Evolutionary conservation across 768 basidiomycete species (phyloP), one percentile per base, ranked within the genome.

Genomic region (Suillus subluteus): DNA sequence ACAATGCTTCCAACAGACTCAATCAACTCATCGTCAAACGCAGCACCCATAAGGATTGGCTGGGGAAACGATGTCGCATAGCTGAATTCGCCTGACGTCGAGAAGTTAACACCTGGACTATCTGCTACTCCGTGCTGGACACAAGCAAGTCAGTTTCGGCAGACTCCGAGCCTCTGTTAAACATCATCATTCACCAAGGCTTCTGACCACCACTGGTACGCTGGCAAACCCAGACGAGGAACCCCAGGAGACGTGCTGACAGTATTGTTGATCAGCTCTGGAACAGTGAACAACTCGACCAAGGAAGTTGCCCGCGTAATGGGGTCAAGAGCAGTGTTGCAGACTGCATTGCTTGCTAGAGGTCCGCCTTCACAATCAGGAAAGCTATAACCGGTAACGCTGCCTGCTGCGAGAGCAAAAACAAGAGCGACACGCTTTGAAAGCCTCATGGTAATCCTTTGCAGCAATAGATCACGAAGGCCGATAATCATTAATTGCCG

Each of bases 131-230:
- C 87, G 55, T 88, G 87, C 86, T 86, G 37, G 5, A 40, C n/a
- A 54, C 11, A 21, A 68, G 50, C 50, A 46, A 13, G 50, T 62
- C n/a, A 69, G 21, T 21, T 26, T 37, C 26, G 63, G 35, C 52
- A 58, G 32, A 9, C 35, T 43, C 26, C 18, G 21, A 56, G 30
- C 18, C 43, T 6, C 15, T 32, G 16, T 35, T 32, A 11, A 55
- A 55, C 38, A 37, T 18, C n/a, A 72, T 26, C 50, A 50, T 80
- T 64, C 69, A 87, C 87, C 70, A 88, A 70, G 3, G 82, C 86
- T 76, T 88, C 86, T 30, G 83, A 84, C 86, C 87, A 88, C 86
- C 86, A 87, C 58, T 86, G 79, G 62, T 88, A 88, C 21, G 82
- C 71, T 12, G 86, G 85, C 32, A 88, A 74, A n/a, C 86, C 86